A percentile compares a stretch with the other conserved stretches of the same genome.
Conservation (phyloP, 192 early-diverging fungal species). For the Gonapodya sp. region DNA sequence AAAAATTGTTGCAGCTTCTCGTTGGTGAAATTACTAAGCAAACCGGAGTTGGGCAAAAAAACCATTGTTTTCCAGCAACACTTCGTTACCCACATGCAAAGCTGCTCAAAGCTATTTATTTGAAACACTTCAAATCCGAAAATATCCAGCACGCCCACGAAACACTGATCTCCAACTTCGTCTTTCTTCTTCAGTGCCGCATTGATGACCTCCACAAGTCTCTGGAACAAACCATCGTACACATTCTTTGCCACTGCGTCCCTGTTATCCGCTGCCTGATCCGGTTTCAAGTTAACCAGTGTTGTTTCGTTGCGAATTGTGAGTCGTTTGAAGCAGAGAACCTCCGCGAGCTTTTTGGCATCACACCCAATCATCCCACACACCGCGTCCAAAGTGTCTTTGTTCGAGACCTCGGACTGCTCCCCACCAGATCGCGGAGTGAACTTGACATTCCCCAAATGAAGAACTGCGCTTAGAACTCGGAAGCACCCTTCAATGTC, state of each 20-base stretch:
- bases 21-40: slow-evolving; percentile 30
- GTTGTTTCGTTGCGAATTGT: background rate
- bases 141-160: slow-evolving; percentile 46
- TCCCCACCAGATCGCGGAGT: background rate
- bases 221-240: slow-evolving; percentile 40
- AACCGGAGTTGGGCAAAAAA: too few relatives aligned
- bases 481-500: slow-evolving; percentile 23
- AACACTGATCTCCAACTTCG: slow-evolving; percentile 23
- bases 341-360: background rate
- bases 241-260: slow-evolving; percentile 44
- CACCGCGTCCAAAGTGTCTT: background rate
- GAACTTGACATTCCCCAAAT: slow-evolving; percentile 37
- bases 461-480: slow-evolving; percentile 29
- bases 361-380: background rate
- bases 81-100: slow-evolving; percentile 25
- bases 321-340: background rate
- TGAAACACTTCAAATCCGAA: slow-evolving; percentile 45
- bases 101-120: slow-evolving; percentile 50
- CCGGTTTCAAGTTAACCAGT: slow-evolving; percentile 1
- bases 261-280: slow-evolving; percentile 36
- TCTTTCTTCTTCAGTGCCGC: slow-evolving; percentile 23
- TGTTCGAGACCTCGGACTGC: slow-evolving; percentile 5
- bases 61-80: too few relatives aligned
- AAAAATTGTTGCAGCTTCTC: slow-evolving; percentile 45
- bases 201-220: slow-evolving; percentile 36